phyloP scores from a whole-genome alignment of 2,329 filamentous ascomycete species.

The Hypoxylon sp. region DNA sequence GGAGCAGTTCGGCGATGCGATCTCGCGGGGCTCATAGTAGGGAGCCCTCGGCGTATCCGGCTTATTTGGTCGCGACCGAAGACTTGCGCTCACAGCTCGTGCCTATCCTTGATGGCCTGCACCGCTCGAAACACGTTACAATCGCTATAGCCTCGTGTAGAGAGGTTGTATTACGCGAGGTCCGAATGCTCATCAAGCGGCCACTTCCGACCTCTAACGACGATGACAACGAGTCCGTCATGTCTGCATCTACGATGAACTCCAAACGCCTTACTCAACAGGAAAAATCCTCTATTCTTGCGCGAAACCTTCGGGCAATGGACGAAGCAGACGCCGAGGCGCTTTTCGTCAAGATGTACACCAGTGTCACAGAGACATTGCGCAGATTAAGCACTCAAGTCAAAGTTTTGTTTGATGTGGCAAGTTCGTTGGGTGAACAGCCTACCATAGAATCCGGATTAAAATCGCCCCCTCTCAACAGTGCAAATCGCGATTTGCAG shows the following conservation, averaged over 20 bases:
- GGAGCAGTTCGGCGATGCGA: slow-evolving; percentile 82
- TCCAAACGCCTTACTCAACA: slow-evolving; percentile 79
- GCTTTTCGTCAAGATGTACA: slow-evolving; percentile 84
- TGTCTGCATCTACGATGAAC: slow-evolving; percentile 82
- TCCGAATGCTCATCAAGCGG: slow-evolving; percentile 84
- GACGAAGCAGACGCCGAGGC: slow-evolving; percentile 87
- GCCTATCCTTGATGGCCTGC: slow-evolving; percentile 80
- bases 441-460: slow-evolving; percentile 53
- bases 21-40: slow-evolving; percentile 74
- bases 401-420: slow-evolving; percentile 94
- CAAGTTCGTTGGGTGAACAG: slow-evolving; percentile 73
- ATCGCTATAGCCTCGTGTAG: slow-evolving; percentile 87
- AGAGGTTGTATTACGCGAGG: slow-evolving; percentile 85
- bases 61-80: slow-evolving; percentile 80
- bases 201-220: slow-evolving; percentile 93
- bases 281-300: slow-evolving; percentile 89
- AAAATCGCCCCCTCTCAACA: slow-evolving; percentile 63
- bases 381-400: slow-evolving; percentile 88
- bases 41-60: slow-evolving; percentile 76
- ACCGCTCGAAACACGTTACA: slow-evolving; percentile 81
- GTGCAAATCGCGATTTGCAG: slow-evolving; percentile 66
- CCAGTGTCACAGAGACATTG: slow-evolving; percentile 86
- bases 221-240: slow-evolving; percentile 90
- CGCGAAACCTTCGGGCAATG: slow-evolving; percentile 86
- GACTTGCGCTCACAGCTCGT: slow-evolving; percentile 77